Evolutionary conservation across 352 stramenopile species (phyloP), one percentile per base, ranked within the genome.

Genomic region (Phytophthora quininea): DNA sequence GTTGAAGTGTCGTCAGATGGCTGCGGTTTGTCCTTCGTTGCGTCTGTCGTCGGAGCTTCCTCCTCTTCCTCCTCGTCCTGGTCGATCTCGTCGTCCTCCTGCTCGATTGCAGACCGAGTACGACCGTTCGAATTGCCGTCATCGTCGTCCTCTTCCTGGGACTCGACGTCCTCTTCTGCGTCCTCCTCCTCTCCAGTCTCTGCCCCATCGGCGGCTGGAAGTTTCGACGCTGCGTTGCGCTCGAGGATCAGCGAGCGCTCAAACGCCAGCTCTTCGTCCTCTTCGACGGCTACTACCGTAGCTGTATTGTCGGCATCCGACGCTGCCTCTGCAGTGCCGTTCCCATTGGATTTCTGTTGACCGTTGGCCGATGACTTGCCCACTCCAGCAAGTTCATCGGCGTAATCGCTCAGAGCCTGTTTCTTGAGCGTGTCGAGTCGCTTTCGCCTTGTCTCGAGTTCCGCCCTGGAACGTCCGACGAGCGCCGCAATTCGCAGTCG

Each of bases 381-480:
- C n/a, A 31, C 42, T 11, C 59, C 65, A 24, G 72, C 62, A 12
- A 78, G 58, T n/a, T 91, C 76, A 4, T 88, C 79, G 0, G 69
- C 65, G 51, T 86, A 90, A 31, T 91, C 84, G 29, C 43, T 71
- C 12, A 92, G 68, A 53, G 84, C 80, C 54, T 91, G 77, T 61
- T 90, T 91, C 77, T 93, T 90, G 6, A 92, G 66, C n/a, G 58
- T 69, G 29, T 92, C 82, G 9, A 95, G 86, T 1, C 80, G 83
- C 45, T 89, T 89, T 8, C 83, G 65, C 19, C 84, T 72, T 51
- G 81, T 82, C 10, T 88, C 81, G 6, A 95, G 68, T 32, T 95
- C 86, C 0, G 76, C 82, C 42, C 86, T 85, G 12, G 86, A 90
- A 7, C 86, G 84, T 8, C 84, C 83, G 0, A 94, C 86, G 5